These are phyloP conservation scores for Castanopsis chinensis DNA, from an alignment of 306 rosid species.

Conservation along the genomic window DNA sequence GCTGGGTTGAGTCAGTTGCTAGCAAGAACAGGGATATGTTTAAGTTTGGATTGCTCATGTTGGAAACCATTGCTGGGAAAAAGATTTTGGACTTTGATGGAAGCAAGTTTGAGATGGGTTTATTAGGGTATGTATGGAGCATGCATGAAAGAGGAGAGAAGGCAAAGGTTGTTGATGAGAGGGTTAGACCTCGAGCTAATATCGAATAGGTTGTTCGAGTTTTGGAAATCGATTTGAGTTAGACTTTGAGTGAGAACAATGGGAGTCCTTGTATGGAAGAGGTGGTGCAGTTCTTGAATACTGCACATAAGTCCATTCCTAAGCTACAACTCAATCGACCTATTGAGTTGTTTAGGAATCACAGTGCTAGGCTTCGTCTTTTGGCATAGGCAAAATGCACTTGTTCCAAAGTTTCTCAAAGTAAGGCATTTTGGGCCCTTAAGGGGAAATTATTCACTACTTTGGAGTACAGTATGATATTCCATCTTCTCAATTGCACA, in stretches of 20 bases:
- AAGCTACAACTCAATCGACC: neutral
- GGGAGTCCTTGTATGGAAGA: conserved; percentile 17
- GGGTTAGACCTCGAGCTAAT: neutral
- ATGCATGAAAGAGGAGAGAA: neutral
- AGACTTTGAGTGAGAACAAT: neutral
- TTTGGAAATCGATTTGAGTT: conserved; percentile 2
- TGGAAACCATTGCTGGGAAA: conserved; percentile 2
- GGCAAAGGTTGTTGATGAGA: conserved; percentile 3
- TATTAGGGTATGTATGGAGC: neutral
- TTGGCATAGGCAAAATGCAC: too few relatives aligned
- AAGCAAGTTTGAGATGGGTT: neutral
- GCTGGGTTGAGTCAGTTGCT: neutral
- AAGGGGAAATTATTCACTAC: too few relatives aligned
- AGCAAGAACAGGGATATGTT: neutral
- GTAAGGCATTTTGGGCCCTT: too few relatives aligned
- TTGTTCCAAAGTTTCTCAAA: too few relatives aligned
- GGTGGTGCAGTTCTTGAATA: neutral
- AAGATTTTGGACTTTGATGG: neutral
- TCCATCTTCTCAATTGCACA: too few relatives aligned
- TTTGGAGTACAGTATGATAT: too few relatives aligned
- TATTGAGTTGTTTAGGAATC: neutral
- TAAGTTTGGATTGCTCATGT: neutral
- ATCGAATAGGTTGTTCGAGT: neutral
- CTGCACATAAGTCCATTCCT: neutral
- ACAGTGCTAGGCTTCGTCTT: neutral